Evolutionary conservation across 306 rosid genomes (phyloP), one percentile per base, ranked within the genome.

Genomic region (Castanea crenata): DNA sequence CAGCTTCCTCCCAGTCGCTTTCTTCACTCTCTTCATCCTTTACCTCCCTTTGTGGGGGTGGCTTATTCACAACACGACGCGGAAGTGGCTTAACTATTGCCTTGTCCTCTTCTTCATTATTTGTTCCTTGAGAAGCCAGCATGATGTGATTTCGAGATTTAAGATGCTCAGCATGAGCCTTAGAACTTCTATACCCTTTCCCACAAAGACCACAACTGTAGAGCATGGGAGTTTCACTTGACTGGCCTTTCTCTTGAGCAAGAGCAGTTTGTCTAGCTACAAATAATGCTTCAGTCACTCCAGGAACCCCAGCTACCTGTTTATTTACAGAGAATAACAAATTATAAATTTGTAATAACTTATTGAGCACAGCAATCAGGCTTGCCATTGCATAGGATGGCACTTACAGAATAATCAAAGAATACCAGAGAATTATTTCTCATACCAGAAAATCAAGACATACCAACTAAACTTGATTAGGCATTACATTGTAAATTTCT

Each of bases 261-360:
- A 89, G 88, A 5, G 89, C 93, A 74, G 94, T 83, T 80, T 91
- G 94, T 65, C 94, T 91, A 29, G 98, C 85, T 65, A 90, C 68
- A 86, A 93, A 96, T 56, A 96, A 71, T 18, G 87, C 88, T 83
- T 96, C 99, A 3, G 97, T 96, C 73, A 93, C 98, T 74, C 99
- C 98, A 32, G 98, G 99, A 81, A 96, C 99, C 35, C 97, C 96
- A 55, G 99, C 99, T 52, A 93, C 89, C 99, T 93, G 78, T 71
- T 77, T 59, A 29, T 27, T 38, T 77, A 14, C 0, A 8, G 4
- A 15, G 44, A 20, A 52, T 3, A 73, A 38, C 18, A 59, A 82
- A 56, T 41, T 38, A 19, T 68, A 62, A 13, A 59, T 29, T 54
- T 31, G 38, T 44, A 65, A 44, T 55, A 79, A 49, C 35, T 23